A percentile compares a stretch with the other conserved stretches of the same genome.
phyloP scores from a whole-genome alignment of 2,329 filamentous ascomycete genomes.

The Lecanicillium sp. region DNA sequence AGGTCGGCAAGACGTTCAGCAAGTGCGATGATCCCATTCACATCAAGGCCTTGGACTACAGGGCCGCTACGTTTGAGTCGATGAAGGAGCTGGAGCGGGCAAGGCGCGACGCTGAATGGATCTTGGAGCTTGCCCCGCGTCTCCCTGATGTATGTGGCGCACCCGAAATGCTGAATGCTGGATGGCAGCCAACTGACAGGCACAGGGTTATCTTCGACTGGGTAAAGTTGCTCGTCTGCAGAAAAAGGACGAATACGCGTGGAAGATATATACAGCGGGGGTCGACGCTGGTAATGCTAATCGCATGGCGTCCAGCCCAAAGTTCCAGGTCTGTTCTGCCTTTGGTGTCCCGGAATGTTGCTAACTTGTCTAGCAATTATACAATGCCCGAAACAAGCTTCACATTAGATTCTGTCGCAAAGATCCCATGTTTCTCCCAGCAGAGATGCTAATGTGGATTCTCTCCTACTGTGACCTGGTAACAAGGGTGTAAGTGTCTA shows the following conservation, averaged over 20 bases:
- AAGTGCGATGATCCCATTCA: conserved; percentile 34
- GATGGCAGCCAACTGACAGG: conserved; percentile 11
- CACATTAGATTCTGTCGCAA: conserved; percentile 27
- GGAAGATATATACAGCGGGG: conserved; percentile 34
- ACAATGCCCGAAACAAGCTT: conserved; percentile 28
- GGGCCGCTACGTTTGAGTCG: conserved; percentile 35
- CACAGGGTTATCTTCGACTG: conserved; percentile 36
- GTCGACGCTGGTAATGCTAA: conserved; percentile 28
- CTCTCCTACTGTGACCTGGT: conserved; percentile 30
- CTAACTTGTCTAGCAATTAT: conserved; percentile 33
- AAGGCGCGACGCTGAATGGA: conserved; percentile 36
- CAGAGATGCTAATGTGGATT: conserved; percentile 32
- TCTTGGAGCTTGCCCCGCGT: conserved; percentile 35
- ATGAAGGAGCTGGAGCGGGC: conserved; percentile 33
- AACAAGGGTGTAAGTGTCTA: conserved; percentile 23
- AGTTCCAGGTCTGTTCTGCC: conserved; percentile 27
- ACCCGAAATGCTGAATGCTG: background rate
- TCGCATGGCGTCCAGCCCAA: conserved; percentile 23
- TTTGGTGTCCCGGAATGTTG: no score
- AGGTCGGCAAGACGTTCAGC: conserved; percentile 30
- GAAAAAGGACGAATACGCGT: conserved; percentile 33
- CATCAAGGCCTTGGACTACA: conserved; percentile 35
- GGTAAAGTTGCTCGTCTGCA: conserved; percentile 34
- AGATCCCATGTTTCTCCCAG: conserved; percentile 31
- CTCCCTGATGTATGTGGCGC: conserved; percentile 30